Conservation (phyloP, 139 green algal genomes). For the Protoeuglena noctilucae region DNA sequence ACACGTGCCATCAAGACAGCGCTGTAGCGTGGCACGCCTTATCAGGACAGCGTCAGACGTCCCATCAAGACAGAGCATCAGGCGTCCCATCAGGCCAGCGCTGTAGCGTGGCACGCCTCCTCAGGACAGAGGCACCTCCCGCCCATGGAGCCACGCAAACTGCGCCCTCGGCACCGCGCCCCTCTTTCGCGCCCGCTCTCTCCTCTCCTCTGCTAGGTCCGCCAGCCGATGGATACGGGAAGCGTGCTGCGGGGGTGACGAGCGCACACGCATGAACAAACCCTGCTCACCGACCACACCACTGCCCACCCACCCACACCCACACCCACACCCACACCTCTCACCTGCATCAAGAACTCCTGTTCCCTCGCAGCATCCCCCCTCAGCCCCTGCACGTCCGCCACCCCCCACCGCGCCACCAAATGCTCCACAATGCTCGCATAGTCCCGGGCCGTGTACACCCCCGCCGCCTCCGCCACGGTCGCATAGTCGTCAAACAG, state of each 20-base stretch:
- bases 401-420: constrained; percentile 52
- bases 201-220: neutral
- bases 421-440: constrained; percentile 25
- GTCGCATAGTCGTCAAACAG: constrained; percentile 13
- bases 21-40: no score
- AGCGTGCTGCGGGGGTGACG: neutral
- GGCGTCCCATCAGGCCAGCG: no score
- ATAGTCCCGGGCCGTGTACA: constrained; percentile 12
- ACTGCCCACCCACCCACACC: neutral
- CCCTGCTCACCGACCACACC: no score
- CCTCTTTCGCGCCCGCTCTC: neutral
- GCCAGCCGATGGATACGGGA: neutral
- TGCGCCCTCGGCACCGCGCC: neutral
- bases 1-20: no score
- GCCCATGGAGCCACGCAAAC: neutral
- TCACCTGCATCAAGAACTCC: constrained; percentile 20
- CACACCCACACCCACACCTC: neutral
- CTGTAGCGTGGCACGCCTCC: no score
- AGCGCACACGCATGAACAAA: no score
- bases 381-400: constrained; percentile 25
- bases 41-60: no score
- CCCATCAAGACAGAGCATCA: no score
- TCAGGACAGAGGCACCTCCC: neutral
- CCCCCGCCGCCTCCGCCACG: constrained; percentile 1
- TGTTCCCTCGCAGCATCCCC: constrained; percentile 52